Percentiles rank a stretch among this genome's conserved stretches.
phyloP scores from a whole-genome alignment of 768 basidiomycete genomes.

The Podaxis sp. region DNA sequence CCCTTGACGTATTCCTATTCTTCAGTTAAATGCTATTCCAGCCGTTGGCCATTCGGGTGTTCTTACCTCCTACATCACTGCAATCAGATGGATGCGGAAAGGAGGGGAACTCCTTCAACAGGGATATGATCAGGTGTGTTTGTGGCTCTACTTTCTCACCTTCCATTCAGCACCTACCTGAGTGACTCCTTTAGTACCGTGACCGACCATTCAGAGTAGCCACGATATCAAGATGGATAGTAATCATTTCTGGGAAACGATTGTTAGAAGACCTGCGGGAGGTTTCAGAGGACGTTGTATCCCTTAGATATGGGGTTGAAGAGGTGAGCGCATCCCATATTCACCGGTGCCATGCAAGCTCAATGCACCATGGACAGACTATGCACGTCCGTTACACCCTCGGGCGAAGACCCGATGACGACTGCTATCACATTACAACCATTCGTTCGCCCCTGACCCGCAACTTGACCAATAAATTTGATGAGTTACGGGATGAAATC shows the following conservation, averaged over 20 bases:
- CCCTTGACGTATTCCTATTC: neutral
- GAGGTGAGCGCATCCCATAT: conserved; percentile 18
- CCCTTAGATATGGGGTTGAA: conserved; percentile 20
- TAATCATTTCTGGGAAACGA: conserved; percentile 23
- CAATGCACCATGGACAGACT: conserved; percentile 10
- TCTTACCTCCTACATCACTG: conserved; percentile 20
- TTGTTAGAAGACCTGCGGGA: conserved; percentile 28
- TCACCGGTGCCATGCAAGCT: neutral
- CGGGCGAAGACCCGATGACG: conserved; percentile 9
- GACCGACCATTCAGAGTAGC: conserved; percentile 24
- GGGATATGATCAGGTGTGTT: conserved; percentile 21
- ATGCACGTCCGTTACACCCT: conserved; percentile 27
- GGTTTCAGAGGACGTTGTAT: conserved; percentile 27
- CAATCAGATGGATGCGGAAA: conserved; percentile 19
- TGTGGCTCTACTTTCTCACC: neutral
- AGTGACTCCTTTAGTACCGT: conserved; percentile 16
- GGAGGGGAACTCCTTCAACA: conserved; percentile 20
- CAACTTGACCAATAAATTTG: conserved; percentile 2
- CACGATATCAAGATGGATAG: conserved; percentile 23
- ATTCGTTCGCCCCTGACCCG: conserved; percentile 10
- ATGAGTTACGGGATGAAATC: conserved; percentile 10
- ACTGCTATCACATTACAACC: conserved; percentile 2
- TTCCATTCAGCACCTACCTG: neutral
- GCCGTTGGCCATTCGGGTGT: conserved; percentile 21
- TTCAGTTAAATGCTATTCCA: conserved; percentile 16